phyloP scores from a whole-genome alignment of 805 yeast genomes.

The Wickerhamiella parazyma region DNA sequence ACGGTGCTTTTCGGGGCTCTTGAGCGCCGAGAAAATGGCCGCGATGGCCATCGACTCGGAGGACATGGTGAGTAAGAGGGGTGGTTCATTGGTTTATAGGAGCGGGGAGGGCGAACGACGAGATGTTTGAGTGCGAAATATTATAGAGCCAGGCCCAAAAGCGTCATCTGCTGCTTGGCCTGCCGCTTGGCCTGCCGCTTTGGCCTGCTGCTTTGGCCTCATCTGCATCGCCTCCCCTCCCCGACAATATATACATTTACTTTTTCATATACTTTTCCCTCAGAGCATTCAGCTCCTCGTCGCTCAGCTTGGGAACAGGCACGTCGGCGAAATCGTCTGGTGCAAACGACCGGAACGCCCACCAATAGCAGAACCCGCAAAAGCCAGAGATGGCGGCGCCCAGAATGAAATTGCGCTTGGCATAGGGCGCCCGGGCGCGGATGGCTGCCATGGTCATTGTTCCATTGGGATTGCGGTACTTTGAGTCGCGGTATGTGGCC shows the following conservation, averaged over 20 bases:
- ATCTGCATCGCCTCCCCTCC: no score
- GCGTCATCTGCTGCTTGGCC: no score
- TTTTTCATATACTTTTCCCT: constrained; percentile 46
- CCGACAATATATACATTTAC: constrained; percentile 4
- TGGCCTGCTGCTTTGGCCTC: no score
- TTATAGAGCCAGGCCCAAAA: no score
- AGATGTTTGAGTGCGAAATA: no score
- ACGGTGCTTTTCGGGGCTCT: constrained; percentile 20
- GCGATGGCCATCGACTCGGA: constrained; percentile 21
- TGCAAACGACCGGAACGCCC: constrained; percentile 25
- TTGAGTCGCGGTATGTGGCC: constrained; percentile 7
- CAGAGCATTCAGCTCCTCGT: constrained; percentile 58
- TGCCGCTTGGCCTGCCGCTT: no score
- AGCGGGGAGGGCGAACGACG: no score
- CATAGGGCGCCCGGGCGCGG: constrained; percentile 79
- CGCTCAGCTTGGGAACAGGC: constrained; percentile 86
- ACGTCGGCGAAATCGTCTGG: constrained; percentile 79
- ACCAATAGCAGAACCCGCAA: constrained; percentile 46
- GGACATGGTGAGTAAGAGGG: constrained; percentile 15
- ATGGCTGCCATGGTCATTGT: constrained; percentile 90
- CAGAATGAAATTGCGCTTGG: constrained; percentile 57
- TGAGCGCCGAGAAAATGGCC: constrained; percentile 21
- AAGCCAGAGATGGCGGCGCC: constrained; percentile 48
- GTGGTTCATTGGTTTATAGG: no score
- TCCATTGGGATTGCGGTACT: constrained; percentile 52